These are phyloP conservation scores for Sanghuangporus weigelae DNA, from an alignment of 1,284 basidiomycete genomes.

Conservation along the genomic window DNA sequence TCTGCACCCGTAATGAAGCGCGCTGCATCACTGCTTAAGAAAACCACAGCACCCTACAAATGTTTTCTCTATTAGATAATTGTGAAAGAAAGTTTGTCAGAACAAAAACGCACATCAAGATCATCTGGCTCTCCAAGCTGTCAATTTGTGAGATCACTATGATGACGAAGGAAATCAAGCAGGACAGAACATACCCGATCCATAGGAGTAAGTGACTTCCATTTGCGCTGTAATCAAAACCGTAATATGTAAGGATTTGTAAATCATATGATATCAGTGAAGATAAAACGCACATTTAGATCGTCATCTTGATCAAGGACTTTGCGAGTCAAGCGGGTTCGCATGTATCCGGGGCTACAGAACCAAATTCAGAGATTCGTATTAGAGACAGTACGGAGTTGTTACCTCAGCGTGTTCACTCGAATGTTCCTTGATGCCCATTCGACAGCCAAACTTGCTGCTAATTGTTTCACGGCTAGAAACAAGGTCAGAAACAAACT, in stretches of 20 bases:
- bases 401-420: conserved; percentile 73
- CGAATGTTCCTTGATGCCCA: conserved; percentile 85
- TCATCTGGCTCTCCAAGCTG: conserved; percentile 17
- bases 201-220: conserved; percentile 91
- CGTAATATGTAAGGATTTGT: background rate
- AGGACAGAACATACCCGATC: conserved; percentile 49
- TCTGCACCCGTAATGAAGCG: conserved; percentile 15
- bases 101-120: conserved; percentile 2
- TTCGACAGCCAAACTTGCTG: conserved; percentile 80
- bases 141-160: background rate
- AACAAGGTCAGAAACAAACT: conserved; percentile 7
- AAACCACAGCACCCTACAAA: conserved; percentile 13
- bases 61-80: background rate
- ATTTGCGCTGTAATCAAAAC: conserved; percentile 56
- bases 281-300: conserved; percentile 48
- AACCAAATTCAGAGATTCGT: background rate
- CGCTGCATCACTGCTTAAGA: conserved; percentile 14
- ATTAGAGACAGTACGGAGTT: background rate
- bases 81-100: background rate
- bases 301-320: conserved; percentile 71
- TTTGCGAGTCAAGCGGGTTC: conserved; percentile 80
- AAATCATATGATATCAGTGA: background rate
- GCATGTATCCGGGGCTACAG: conserved; percentile 80
- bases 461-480: conserved; percentile 83
- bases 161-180: background rate